Base-by-base conservation (phyloP, 2,329 filamentous ascomycete genomes). In the Claviceps digitariae region DNA sequence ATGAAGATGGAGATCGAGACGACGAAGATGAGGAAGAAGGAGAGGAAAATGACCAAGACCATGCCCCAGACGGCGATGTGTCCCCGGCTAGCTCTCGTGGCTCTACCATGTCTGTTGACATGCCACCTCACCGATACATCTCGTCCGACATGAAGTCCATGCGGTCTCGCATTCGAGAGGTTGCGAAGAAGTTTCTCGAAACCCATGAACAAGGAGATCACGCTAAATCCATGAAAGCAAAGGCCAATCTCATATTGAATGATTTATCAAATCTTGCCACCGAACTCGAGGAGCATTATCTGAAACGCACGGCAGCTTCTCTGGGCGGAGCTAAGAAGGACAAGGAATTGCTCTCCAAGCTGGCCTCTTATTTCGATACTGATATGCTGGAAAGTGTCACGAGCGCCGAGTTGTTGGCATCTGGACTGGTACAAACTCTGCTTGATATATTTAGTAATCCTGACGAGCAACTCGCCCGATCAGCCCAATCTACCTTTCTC, bases 351-450 rank as follows among this genome's bases (percentile, higher is more conserved):
- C 97, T 97, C 68, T 73, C 76, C 34, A 81, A 78, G 50, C 72
- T 98, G 54, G 88, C 90, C 0, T 78, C 79, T 3, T 90, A 93
- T 63, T 98, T 98, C 61, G 86, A 94, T 62, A 83, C 85, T 0
- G 87, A 96, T 68, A 85, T 93, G 1, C 69, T 95, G 52, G 87
- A 95, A 63, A 95, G 89, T 65, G 90, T 96, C 52, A 98, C 93
- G 0, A 98, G 93, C 68, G 90, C 91, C 48, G 93, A 98, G 66
- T 74, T 98, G 34, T 79, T 97, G 51, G 89, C 87, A 31, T 97
- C 93, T 1, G 88, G 90, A 20, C 81, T 98, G 53, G 90, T 98
- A 12, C 82, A 87, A 46, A 83, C 88, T 10, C 74, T 98, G 2
- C 78, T 97, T 45, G 80, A 87, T 34, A 79, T 95, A 10, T 90